A percentile compares a stretch with the other conserved stretches of the same genome.
These are phyloP conservation scores for Fomes fomentarius DNA, from an alignment of 1,284 basidiomycete species.

Conservation along the genomic window DNA sequence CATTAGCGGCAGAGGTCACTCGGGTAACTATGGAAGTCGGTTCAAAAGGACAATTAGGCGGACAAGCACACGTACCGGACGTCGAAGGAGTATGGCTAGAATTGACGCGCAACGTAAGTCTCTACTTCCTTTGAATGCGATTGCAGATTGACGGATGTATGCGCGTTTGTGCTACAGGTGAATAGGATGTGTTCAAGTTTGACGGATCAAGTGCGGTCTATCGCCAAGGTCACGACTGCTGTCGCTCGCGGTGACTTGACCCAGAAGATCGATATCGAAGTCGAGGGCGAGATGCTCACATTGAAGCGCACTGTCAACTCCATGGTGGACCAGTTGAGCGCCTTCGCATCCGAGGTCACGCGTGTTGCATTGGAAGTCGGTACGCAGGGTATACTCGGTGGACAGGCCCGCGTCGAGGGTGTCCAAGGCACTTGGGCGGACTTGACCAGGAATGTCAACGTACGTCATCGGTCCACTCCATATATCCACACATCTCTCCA, in stretches of 20 bases:
- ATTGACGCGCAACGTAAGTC: conserved; percentile 82
- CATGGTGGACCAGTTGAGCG: conserved; percentile 89
- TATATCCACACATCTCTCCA: too few species aligned
- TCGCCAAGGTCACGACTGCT: conserved; percentile 91
- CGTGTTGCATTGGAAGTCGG: conserved; percentile 93
- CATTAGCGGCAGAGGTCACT: conserved; percentile 94
- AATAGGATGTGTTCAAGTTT: conserved; percentile 93
- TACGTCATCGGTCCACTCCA: conserved; percentile 38
- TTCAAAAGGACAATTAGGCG: conserved; percentile 88
- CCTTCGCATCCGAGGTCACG: conserved; percentile 94
- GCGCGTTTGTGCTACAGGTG: conserved; percentile 49
- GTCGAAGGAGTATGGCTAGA: conserved; percentile 97
- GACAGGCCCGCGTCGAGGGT: conserved; percentile 90
- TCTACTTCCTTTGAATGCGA: conserved; percentile 12
- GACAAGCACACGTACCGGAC: conserved; percentile 90
- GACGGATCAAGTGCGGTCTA: conserved; percentile 93
- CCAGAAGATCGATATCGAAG: conserved; percentile 88
- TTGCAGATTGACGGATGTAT: background rate
- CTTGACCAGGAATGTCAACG: conserved; percentile 88
- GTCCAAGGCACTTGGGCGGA: conserved; percentile 96
- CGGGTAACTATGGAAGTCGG: conserved; percentile 95
- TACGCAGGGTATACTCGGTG: conserved; percentile 90
- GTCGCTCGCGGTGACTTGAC: conserved; percentile 90
- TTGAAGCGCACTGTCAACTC: conserved; percentile 85
- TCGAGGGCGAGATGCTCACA: conserved; percentile 91